Evolutionary conservation across 306 rosid species (phyloP).

Genomic region (Rosa multiflora): DNA sequence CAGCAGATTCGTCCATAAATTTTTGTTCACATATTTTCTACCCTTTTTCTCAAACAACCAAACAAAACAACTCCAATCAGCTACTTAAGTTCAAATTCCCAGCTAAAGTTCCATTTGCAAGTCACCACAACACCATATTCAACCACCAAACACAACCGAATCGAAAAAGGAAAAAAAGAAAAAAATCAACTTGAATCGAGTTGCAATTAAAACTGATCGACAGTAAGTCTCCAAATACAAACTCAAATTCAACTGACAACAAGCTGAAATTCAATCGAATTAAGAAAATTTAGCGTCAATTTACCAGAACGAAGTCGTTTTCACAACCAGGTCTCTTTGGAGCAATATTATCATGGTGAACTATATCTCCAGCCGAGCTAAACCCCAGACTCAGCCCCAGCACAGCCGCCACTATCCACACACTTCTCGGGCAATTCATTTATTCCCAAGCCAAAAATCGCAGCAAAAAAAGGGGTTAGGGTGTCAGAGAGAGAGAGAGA

Average conservation of each 20-base stretch:
- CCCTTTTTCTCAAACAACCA: not conserved
- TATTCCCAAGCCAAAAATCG: not conserved
- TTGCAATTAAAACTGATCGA: not conserved
- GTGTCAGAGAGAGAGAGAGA: constrained; percentile 26
- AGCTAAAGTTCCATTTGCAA: not conserved
- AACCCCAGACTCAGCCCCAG: constrained; percentile 38
- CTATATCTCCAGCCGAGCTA: constrained; percentile 84
- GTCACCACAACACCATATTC: too few relatives aligned
- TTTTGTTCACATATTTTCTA: too few relatives aligned
- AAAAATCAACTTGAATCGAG: not conserved
- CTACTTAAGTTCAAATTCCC: not conserved
- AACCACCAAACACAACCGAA: not conserved
- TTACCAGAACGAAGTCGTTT: constrained; percentile 91
- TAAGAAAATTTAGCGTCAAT: not conserved
- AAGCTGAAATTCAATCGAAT: not conserved
- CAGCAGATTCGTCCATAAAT: too few relatives aligned
- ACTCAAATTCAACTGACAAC: not conserved
- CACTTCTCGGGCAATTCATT: constrained; percentile 54
- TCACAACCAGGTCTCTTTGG: constrained; percentile 88
- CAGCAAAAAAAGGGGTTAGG: constrained; percentile 9
- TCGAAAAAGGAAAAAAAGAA: not conserved
- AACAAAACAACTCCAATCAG: not conserved
- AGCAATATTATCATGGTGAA: constrained; percentile 77
- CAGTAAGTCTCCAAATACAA: constrained; percentile 13
- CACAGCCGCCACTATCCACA: constrained; percentile 31